phyloP scores from a whole-genome alignment of 208 protist species.

The Wallacemonas sp. region DNA sequence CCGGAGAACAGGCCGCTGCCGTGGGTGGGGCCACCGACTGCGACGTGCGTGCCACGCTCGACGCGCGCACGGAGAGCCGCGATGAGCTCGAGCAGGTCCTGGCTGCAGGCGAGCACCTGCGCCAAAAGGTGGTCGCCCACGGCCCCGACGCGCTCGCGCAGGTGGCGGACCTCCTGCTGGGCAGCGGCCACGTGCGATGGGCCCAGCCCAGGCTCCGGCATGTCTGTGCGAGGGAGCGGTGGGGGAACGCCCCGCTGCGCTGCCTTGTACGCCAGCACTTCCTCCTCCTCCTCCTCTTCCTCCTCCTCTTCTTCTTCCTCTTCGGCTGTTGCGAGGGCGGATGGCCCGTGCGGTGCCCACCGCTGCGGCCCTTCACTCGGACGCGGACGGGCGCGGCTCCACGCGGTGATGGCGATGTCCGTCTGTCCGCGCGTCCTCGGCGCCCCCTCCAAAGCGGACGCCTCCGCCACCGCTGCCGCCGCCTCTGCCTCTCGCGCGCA shows the following conservation, averaged over 20 bases:
- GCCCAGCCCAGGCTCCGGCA: no score
- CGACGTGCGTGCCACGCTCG: not conserved
- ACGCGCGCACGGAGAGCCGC: conserved; percentile 45
- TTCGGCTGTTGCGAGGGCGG: not conserved
- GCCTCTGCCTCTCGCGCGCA: conserved; percentile 22
- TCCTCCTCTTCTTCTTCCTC: conserved; percentile 14
- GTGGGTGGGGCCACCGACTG: not conserved
- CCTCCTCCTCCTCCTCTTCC: conserved; percentile 15
- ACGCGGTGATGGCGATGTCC: no score
- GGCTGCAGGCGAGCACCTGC: conserved; percentile 51
- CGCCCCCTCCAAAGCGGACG: no score
- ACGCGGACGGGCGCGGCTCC: no score
- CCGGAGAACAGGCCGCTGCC: not conserved
- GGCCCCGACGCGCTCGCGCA: conserved; percentile 42
- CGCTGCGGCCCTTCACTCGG: not conserved
- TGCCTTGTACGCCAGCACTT: no score
- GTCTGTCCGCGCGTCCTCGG: no score
- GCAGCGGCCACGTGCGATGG: no score
- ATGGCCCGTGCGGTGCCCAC: not conserved
- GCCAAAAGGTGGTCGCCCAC: conserved; percentile 46
- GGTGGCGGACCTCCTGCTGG: conserved; percentile 11
- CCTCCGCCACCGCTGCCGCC: not conserved
- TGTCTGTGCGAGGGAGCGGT: no score
- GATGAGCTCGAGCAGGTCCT: conserved; percentile 69
- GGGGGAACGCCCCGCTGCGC: no score